Base-by-base conservation (phyloP, 257 asterid species). In the Nicotiana knightiana region DNA sequence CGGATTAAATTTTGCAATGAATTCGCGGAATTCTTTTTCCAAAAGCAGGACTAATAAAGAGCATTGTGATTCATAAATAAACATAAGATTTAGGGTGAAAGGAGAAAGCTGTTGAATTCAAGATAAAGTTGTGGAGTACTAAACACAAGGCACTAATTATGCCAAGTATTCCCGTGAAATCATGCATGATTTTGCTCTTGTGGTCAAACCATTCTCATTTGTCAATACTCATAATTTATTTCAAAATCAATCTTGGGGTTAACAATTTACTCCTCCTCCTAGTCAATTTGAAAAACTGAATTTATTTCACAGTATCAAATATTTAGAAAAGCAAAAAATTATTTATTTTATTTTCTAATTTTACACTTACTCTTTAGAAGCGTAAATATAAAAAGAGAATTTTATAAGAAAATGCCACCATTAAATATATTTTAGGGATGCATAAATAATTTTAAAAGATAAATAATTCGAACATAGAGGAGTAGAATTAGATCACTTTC, bases 121-220 rank as follows among this genome's bases (percentile, higher is more conserved):
- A n/a, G 77, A 68, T 35, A 68, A 43, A 70, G 53, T 51, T 46
- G 78, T 46, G 48, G 48, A 43, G 48, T 7, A 43, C 48, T 43
- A 71, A 71, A 71, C 39, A 71, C 24, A 24, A 26, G 24, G 79
- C 79, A 73, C 79, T 73, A 24, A 73, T 73, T 73, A 48, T 73
- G 62, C 79, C 57, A 11, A 46, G 78, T 46, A 71, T 71, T 71
- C 59, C 62, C 79, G 79, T 48, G 79, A 73, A 26, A 73, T 73
- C 43, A 48, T 73, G 79, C 79, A 73, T 48, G 39, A 73, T 48
- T 73, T 26, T 48, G 8, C 51, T 59, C 62, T 48, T 73, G 1
- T 26, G 79, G 79, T 73, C 79, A 73, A 73, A 73, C 62, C 39
- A 24, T 3, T 24, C 39, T 73, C 61, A 24, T 18, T 24, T 73